phyloP scores from a whole-genome alignment of 2,329 filamentous ascomycete species.

The Cladosporium sp. region DNA sequence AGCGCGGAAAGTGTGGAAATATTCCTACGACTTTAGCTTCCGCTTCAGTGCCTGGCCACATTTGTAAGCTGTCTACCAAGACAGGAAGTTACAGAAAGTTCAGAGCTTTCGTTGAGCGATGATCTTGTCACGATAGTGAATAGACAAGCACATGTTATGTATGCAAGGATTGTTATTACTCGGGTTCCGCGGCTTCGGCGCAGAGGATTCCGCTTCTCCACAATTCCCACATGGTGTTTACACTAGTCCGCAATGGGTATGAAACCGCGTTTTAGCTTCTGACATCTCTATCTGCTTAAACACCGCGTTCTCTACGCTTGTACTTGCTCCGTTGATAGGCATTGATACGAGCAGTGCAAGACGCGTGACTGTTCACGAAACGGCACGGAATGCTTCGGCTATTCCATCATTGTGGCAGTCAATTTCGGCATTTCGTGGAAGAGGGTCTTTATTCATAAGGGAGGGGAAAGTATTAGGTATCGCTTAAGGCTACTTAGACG shows the following conservation, averaged over 20 bases:
- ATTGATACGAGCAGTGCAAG: not conserved
- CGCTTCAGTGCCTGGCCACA: not conserved
- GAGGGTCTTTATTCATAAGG: not conserved
- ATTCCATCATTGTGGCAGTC: not conserved
- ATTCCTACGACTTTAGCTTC: not conserved
- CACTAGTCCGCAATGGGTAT: not conserved
- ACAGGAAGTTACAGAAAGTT: not conserved
- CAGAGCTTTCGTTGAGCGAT: not conserved
- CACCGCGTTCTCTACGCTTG: not conserved
- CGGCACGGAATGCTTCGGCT: not conserved
- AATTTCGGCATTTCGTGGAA: not conserved
- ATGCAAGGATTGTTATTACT: not conserved
- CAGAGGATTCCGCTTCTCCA: not conserved
- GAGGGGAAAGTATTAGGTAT: not conserved
- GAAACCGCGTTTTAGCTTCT: not conserved
- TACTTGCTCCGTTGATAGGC: not conserved
- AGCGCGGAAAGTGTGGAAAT: not conserved
- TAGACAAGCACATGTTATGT: not conserved
- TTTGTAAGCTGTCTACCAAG: not conserved
- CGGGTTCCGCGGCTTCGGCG: not conserved
- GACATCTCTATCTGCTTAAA: not conserved
- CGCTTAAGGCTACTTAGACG: not conserved
- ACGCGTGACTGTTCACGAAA: not conserved
- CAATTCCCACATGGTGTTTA: not conserved
- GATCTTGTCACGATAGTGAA: not conserved